phyloP scores from a whole-genome alignment of 2,329 filamentous ascomycete species.

The Colletotrichum tropicicola region DNA sequence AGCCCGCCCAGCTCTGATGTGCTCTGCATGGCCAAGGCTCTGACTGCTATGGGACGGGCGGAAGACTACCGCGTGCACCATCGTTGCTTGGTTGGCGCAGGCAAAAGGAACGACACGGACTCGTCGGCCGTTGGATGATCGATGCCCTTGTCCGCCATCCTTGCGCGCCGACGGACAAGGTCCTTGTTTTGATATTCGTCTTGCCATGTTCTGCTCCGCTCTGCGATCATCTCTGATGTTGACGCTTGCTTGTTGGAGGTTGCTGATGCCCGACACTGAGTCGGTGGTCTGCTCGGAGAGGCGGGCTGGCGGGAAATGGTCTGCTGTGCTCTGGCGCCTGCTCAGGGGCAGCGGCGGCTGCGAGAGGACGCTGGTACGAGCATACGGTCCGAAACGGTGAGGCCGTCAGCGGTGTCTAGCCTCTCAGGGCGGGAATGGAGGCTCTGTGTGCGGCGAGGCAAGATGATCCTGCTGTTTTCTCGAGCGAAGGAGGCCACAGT shows the following conservation, averaged over 20 bases:
- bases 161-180: not conserved
- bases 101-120: not conserved
- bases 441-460: not conserved
- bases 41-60: not conserved
- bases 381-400: conserved; percentile 3
- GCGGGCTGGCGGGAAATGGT: not conserved
- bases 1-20: not conserved
- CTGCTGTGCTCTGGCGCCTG: not conserved
- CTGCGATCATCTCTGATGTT: not conserved
- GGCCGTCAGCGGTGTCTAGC: not conserved
- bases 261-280: not conserved
- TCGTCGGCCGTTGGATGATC: not conserved
- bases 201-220: not conserved
- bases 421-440: not conserved
- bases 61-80: not conserved
- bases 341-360: not conserved
- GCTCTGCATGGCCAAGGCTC: not conserved
- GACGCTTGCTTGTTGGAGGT: not conserved
- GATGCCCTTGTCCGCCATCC: not conserved
- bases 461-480: conserved; percentile 5
- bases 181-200: not conserved
- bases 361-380: not conserved
- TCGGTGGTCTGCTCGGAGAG: not conserved
- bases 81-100: not conserved
- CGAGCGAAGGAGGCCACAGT: conserved; percentile 7